Percentiles rank a stretch among this genome's conserved stretches.
These are phyloP conservation scores for Boletus insuetus DNA, from an alignment of 768 basidiomycete species.

Conservation along the genomic window DNA sequence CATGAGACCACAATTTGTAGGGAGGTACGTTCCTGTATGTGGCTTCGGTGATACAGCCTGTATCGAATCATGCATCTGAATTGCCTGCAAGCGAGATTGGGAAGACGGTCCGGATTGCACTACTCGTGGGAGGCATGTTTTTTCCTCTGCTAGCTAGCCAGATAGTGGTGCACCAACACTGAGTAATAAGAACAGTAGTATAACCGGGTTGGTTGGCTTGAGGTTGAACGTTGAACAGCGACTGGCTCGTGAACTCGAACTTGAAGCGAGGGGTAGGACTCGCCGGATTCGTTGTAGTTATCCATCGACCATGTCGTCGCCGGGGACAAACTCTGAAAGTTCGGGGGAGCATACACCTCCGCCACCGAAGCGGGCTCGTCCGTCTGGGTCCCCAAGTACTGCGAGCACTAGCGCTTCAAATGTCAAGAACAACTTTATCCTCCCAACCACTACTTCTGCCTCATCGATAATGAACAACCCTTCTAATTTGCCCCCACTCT, in stretches of 20 bases:
- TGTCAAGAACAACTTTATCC: constrained; percentile 18
- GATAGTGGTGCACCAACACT: constrained; percentile 62
- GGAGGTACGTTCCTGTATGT: constrained; percentile 95
- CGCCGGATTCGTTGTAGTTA: constrained; percentile 1
- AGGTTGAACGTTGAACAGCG: background rate
- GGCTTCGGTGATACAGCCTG: constrained; percentile 83
- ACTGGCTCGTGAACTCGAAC: background rate
- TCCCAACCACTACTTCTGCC: constrained; percentile 6
- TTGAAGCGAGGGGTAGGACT: background rate
- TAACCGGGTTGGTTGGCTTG: background rate
- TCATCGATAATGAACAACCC: constrained; percentile 26
- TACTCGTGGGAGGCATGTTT: constrained; percentile 69
- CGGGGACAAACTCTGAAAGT: constrained; percentile 29
- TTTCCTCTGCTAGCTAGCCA: constrained; percentile 60
- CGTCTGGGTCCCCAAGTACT: constrained; percentile 29
- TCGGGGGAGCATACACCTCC: constrained; percentile 25
- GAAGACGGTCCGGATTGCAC: constrained; percentile 43
- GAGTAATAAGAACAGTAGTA: background rate
- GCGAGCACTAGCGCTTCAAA: constrained; percentile 20
- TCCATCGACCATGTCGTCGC: constrained; percentile 26
- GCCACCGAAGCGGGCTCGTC: constrained; percentile 40
- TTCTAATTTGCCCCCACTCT: constrained; percentile 55
- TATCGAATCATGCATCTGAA: constrained; percentile 47
- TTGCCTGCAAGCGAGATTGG: constrained; percentile 40
- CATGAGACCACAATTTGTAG: constrained; percentile 35